Base-by-base conservation (phyloP, 2,329 filamentous ascomycete genomes). In the Chrysosphaeria jannelii region DNA sequence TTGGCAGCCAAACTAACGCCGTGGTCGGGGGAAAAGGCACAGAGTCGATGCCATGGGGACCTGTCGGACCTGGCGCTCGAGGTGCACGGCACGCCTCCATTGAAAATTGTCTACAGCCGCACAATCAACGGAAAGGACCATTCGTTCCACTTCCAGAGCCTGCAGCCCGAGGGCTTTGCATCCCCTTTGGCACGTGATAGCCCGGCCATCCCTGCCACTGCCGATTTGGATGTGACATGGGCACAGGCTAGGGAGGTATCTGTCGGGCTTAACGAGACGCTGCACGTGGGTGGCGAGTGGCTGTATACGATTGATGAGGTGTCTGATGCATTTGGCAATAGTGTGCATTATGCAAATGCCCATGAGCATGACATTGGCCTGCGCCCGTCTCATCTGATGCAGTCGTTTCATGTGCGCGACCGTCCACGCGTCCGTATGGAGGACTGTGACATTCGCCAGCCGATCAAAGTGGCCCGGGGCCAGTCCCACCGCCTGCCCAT, bases 81-180 rank as follows among this genome's bases (percentile, higher is more conserved):
- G 35, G 75, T 91, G 4, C 57, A 71, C 32, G 85, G 85, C 10
- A 88, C 78, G 0, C 75, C 88, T 3, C 85, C 85, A 3, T 51
- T 97, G 31, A 79, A 79, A 39, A 72, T 97, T 34, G 74, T 75
- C 34, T 97, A 97, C 44, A 85, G 75, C 35, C 69, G 78, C 25
- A 68, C 65, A 5, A 66, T 90, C 34, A 90, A 93, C 34, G 63
- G 65, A 29, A 68, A 72, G 31, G 65, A 88, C 31, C 66, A 68
- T 34, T 74, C 72, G 29, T 76, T 79, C 33, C 76, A 81, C 30
- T 81, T 89, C 34, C 79, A 93, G 43, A 90, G 75, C 36, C 62
- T 97, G 21, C 79, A 90, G 35, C 79, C 85, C 0, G 78, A 91
- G 23, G 72, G 74, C 17, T 68, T 79, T 35, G 52, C 58, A 3